phyloP scores from a whole-genome alignment of 2,329 filamentous ascomycete genomes.

The Myriosclerotinia curreyana region DNA sequence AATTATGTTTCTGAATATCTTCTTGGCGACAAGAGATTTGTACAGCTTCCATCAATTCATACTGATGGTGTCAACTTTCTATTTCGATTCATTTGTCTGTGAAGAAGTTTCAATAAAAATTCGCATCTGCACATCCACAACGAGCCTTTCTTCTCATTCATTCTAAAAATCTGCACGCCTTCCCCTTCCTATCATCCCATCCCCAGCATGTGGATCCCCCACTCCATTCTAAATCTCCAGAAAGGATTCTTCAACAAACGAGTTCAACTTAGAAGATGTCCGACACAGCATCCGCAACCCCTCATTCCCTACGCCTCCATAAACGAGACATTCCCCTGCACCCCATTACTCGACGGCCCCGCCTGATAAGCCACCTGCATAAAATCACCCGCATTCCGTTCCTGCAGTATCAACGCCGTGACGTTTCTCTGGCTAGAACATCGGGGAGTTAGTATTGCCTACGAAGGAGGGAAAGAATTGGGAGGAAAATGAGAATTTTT shows the following conservation, averaged over 20 bases:
- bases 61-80: neutral
- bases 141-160: no score
- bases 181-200: neutral
- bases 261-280: no score
- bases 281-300: neutral
- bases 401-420: neutral
- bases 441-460: no score
- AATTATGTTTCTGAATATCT: no score
- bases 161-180: neutral
- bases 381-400: neutral
- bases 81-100: neutral
- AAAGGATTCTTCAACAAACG: no score
- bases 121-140: neutral
- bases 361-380: neutral
- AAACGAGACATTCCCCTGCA: neutral
- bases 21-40: no score
- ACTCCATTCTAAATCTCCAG: no score
- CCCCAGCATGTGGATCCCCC: neutral
- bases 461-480: no score
- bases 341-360: neutral
- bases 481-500: no score
- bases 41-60: neutral
- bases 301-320: neutral
- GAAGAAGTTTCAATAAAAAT: neutral
- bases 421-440: neutral